Percentiles rank a stretch among this genome's conserved stretches.
phyloP scores from a whole-genome alignment of 1,284 basidiomycete species.

The Microbotryum saponariae region DNA sequence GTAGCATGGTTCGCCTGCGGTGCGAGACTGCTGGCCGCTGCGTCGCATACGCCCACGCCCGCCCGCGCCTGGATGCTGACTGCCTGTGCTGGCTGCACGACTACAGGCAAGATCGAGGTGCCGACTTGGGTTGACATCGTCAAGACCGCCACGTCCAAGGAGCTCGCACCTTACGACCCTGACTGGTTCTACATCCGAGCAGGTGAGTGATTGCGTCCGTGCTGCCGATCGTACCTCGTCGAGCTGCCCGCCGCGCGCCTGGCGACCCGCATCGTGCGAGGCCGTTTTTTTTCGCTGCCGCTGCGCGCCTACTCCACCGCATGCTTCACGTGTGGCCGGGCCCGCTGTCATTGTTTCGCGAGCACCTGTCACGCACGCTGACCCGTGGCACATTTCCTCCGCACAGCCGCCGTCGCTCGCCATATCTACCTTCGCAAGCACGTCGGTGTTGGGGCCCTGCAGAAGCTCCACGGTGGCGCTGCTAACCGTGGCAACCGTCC shows the following conservation, averaged over 20 bases:
- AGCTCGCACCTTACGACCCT: constrained; percentile 96
- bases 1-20: no score
- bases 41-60: no score
- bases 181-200: constrained; percentile 99
- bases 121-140: constrained; percentile 99
- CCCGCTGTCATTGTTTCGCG: constrained; percentile 9
- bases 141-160: constrained; percentile 96
- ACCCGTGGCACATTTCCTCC: constrained; percentile 4
- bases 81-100: no score
- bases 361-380: constrained; percentile 9
- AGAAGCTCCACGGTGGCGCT: constrained; percentile 94
- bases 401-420: constrained; percentile 83
- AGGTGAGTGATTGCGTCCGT: constrained; percentile 52
- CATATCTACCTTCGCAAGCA: constrained; percentile 99
- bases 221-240: background rate
- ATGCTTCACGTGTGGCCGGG: constrained; percentile 10
- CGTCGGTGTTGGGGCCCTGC: constrained; percentile 90
- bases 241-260: background rate
- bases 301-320: background rate
- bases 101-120: constrained; percentile 81
- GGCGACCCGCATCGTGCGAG: background rate
- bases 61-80: no score
- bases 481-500: constrained; percentile 92
- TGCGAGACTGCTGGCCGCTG: no score
- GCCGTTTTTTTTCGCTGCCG: background rate